Percentiles rank a stretch among this genome's conserved stretches.
These are phyloP conservation scores for Heliamphora exappendiculata DNA, from an alignment of 148 eudicot species.

Conservation along the genomic window DNA sequence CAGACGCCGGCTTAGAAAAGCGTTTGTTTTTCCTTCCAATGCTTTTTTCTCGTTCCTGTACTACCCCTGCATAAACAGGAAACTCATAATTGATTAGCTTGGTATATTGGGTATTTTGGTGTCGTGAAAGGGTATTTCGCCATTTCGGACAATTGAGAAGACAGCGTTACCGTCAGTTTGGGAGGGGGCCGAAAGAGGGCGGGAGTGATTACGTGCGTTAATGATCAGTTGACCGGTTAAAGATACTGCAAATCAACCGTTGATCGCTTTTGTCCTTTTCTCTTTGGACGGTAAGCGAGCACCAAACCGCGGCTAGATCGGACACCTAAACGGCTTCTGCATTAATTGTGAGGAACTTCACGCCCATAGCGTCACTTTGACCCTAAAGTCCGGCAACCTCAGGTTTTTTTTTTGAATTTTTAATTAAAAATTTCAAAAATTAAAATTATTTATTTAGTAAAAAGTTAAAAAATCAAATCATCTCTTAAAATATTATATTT, in stretches of 20 bases:
- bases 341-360: slow-evolving; percentile 5
- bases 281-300: not conserved
- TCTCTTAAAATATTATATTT: too few species aligned
- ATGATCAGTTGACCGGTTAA: too few species aligned
- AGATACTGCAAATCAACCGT: not conserved
- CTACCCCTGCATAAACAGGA: not conserved
- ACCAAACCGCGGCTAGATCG: not conserved
- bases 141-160: not conserved
- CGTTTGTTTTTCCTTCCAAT: not conserved
- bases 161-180: slow-evolving; percentile 9
- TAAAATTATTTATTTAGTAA: too few species aligned
- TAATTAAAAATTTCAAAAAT: too few species aligned
- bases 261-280: not conserved
- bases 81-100: not conserved
- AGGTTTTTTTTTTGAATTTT: too few species aligned
- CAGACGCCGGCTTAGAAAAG: slow-evolving; percentile 29
- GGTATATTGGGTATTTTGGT: not conserved
- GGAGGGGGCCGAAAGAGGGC: not conserved
- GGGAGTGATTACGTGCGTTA: slow-evolving; percentile 12
- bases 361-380: slow-evolving; percentile 10
- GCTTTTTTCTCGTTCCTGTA: not conserved
- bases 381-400: slow-evolving; percentile 19
- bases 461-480: too few species aligned
- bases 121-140: not conserved
- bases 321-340: not conserved